phyloP scores from a whole-genome alignment of 176 grass and related monocot species.

The Alopecurus myosuroides region DNA sequence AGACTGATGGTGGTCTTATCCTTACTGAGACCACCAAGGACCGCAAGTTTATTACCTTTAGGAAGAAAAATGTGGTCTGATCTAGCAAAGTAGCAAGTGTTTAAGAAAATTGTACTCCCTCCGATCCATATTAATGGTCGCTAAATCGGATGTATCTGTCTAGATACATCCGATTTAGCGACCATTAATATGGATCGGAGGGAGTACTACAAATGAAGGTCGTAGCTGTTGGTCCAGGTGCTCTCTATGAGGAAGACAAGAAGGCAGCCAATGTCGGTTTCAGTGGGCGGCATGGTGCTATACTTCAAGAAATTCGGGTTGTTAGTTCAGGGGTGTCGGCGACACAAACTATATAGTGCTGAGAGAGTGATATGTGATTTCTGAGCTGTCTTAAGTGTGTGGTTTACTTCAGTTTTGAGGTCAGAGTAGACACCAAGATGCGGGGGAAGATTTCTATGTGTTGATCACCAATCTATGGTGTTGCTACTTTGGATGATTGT shows the following conservation, averaged over 20 bases:
- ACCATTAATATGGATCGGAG: too few relatives aligned
- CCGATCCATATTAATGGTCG: too few relatives aligned
- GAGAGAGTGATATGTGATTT: constrained; percentile 58
- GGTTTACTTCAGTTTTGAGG: not conserved
- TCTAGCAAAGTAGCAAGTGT: not conserved
- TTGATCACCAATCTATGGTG: not conserved
- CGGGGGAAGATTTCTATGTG: not conserved
- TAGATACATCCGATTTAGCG: too few relatives aligned
- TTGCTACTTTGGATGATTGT: not conserved
- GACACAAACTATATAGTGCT: constrained; percentile 54
- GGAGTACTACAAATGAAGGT: constrained; percentile 42
- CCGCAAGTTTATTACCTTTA: constrained; percentile 29
- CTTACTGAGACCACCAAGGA: constrained; percentile 73
- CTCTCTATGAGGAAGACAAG: constrained; percentile 62
- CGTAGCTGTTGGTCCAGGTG: constrained; percentile 59
- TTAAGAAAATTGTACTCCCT: not conserved
- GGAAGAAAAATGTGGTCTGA: not conserved
- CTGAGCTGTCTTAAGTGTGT: constrained; percentile 41
- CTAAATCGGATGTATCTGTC: too few relatives aligned
- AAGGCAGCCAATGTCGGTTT: constrained; percentile 41
- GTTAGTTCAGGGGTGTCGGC: constrained; percentile 53
- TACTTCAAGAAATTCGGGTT: constrained; percentile 72
- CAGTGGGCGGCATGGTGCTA: constrained; percentile 39
- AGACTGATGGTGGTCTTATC: constrained; percentile 72
- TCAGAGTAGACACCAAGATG: not conserved